Percentiles rank a stretch among this genome's conserved stretches.
Conservation (phyloP, 2,329 filamentous ascomycete species). For the Nemania bipapillata region DNA sequence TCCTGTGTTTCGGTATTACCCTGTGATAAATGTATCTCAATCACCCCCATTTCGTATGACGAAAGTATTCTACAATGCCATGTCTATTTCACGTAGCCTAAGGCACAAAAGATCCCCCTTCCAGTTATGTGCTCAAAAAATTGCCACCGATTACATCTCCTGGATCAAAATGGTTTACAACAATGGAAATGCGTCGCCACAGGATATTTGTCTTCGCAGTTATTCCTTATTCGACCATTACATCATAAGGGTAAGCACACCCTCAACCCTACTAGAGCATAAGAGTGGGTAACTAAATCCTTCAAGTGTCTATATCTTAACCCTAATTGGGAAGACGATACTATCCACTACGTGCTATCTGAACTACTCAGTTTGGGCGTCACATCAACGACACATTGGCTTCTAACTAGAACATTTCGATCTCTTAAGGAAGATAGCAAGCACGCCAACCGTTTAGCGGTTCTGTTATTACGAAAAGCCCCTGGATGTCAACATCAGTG, state of each 20-base stretch:
- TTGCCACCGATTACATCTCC: neutral
- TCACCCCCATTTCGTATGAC: constrained; percentile 19
- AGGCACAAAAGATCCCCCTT: neutral
- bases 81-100: neutral
- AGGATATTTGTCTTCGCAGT: neutral
- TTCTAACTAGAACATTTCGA: too few species aligned
- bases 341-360: neutral
- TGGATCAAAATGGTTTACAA: constrained; percentile 3
- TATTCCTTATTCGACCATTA: neutral
- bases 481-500: neutral
- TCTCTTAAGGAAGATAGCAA: too few species aligned
- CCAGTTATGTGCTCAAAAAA: neutral
- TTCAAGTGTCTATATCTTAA: neutral
- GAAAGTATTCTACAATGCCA: neutral
- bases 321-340: too few species aligned
- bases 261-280: neutral
- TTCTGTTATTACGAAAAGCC: neutral
- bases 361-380: neutral
- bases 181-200: neutral
- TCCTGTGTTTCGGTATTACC: constrained; percentile 25
- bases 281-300: neutral
- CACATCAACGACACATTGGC: neutral
- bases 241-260: neutral
- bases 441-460: too few species aligned
- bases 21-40: constrained; percentile 2